Percentiles rank a stretch among this genome's conserved stretches.
Conservation (phyloP, 139 green algal species). For the Tetradesmus obliquus region DNA sequence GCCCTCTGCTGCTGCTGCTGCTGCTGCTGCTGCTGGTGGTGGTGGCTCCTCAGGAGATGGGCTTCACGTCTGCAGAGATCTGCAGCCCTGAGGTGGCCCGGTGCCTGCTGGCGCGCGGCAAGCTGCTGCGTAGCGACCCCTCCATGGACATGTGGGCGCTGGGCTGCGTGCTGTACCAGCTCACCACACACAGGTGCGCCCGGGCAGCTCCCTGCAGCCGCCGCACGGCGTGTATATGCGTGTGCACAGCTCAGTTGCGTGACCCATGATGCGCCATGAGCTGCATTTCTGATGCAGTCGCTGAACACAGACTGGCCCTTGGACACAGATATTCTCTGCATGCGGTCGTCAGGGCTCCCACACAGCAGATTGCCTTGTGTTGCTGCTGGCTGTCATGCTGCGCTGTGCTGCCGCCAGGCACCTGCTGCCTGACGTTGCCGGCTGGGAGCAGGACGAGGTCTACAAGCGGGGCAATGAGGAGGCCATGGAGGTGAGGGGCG, state of each 20-base stretch:
- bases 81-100: background rate
- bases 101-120: background rate
- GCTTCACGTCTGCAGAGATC: constrained; percentile 10
- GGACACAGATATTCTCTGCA: too few species aligned
- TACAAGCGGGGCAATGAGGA: constrained; percentile 21
- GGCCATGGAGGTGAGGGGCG: background rate
- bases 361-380: too few species aligned
- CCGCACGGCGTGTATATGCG: too few species aligned
- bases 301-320: too few species aligned
- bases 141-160: constrained; percentile 23
- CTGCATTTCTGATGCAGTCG: too few species aligned
- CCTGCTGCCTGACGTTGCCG: constrained; percentile 1
- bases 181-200: constrained; percentile 3
- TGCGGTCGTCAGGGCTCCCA: too few species aligned
- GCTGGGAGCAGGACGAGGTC: constrained; percentile 13
- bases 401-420: background rate
- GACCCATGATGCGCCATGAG: too few species aligned
- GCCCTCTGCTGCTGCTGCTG: too few species aligned
- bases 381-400: background rate
- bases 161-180: constrained; percentile 11
- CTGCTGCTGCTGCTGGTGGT: too few species aligned
- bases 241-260: too few species aligned
- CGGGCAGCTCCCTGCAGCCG: background rate
- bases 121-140: constrained; percentile 6
- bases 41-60: background rate